phyloP scores from a whole-genome alignment of 768 basidiomycete species.

The Pseudohyphozyma bogoriensis region DNA sequence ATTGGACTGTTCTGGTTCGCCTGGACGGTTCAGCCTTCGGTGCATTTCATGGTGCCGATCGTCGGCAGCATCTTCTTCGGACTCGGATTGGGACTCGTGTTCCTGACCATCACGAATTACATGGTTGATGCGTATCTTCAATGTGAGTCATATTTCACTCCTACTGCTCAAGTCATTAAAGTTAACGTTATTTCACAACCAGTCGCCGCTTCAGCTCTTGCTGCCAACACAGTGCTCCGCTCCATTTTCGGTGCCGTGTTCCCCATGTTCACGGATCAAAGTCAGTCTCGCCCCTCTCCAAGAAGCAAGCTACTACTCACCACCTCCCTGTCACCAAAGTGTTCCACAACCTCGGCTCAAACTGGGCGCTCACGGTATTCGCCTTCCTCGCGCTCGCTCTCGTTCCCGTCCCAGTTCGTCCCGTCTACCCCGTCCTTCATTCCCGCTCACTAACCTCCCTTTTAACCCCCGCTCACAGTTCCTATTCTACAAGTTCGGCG shows the following conservation, averaged over 20 bases:
- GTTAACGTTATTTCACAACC: no score
- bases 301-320: background rate
- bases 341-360: conserved; percentile 30
- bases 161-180: no score
- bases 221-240: conserved; percentile 35
- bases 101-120: conserved; percentile 42
- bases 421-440: no score
- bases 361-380: conserved; percentile 31
- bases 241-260: conserved; percentile 28
- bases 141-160: no score
- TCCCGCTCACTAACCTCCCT: no score
- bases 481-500: background rate
- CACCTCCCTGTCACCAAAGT: conserved; percentile 7
- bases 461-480: no score
- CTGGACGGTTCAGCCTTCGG: conserved; percentile 21
- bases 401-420: conserved; percentile 2
- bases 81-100: conserved; percentile 47
- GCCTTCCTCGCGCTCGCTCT: conserved; percentile 26
- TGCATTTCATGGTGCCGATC: conserved; percentile 61
- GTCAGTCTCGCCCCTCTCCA: background rate
- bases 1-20: conserved; percentile 32
- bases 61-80: conserved; percentile 55
- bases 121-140: conserved; percentile 28
- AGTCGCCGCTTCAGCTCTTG: conserved; percentile 31
- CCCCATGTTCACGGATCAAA: conserved; percentile 39